phyloP scores from a whole-genome alignment of 306 rosid species.

The Geum urbanum region DNA sequence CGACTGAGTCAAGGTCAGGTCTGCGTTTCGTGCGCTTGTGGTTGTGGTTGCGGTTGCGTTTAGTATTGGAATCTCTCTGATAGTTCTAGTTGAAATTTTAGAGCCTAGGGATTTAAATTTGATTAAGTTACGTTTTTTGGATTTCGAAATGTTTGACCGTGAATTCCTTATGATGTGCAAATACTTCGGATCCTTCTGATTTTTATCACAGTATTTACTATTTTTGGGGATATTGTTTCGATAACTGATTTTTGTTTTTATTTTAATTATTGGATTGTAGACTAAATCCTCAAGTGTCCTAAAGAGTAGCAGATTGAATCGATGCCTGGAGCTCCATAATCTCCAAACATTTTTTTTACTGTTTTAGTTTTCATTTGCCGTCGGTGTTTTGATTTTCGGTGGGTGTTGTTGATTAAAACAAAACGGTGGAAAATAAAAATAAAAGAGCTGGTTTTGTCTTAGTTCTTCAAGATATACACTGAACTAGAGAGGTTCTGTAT shows the following conservation, averaged over 20 bases:
- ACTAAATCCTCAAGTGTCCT: slow-evolving; percentile 31
- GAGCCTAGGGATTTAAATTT: not conserved
- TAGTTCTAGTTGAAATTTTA: not conserved
- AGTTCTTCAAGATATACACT: slow-evolving; percentile 1
- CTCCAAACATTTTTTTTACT: slow-evolving; percentile 11
- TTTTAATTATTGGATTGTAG: not conserved
- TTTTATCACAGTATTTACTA: slow-evolving; percentile 15
- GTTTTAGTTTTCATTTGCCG: slow-evolving; percentile 5
- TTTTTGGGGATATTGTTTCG: slow-evolving; percentile 18
- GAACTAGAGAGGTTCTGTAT: slow-evolving; percentile 10
- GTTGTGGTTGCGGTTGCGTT: not conserved
- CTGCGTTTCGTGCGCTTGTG: slow-evolving; percentile 2
- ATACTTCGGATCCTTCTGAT: slow-evolving; percentile 33
- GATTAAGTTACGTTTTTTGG: not conserved
- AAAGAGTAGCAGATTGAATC: slow-evolving; percentile 36
- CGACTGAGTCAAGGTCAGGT: not conserved
- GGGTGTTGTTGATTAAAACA: not conserved
- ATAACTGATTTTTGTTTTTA: no score
- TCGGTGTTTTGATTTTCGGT: slow-evolving; percentile 14
- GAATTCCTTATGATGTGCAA: slow-evolving; percentile 23
- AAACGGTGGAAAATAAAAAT: not conserved
- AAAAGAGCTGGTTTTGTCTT: not conserved
- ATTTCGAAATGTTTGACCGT: slow-evolving; percentile 11
- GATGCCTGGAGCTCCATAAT: slow-evolving; percentile 11
- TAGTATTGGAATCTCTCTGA: not conserved